Conservation (phyloP, 2,329 filamentous ascomycete genomes). For the Uncinocarpus reesii region DNA sequence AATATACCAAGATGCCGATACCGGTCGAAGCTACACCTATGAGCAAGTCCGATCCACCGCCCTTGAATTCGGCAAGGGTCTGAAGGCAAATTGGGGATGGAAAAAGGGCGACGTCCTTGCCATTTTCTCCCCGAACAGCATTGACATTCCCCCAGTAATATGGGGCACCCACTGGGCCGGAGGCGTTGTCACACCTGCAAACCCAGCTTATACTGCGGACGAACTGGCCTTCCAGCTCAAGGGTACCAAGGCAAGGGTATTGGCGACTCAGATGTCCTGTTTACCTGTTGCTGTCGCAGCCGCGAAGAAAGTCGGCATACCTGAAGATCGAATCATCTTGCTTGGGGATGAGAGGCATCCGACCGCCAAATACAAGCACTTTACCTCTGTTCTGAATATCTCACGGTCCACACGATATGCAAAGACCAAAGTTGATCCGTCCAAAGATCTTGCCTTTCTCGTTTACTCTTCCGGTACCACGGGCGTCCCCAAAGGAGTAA, state of each 20-base stretch:
- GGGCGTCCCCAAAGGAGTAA: conserved; percentile 81
- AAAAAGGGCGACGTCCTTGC: conserved; percentile 72
- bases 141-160: conserved; percentile 68
- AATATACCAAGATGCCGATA: conserved; percentile 66
- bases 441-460: conserved; percentile 68
- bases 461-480: conserved; percentile 88
- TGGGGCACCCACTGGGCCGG: conserved; percentile 78
- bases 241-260: conserved; percentile 61
- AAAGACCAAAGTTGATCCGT: conserved; percentile 53
- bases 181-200: conserved; percentile 71
- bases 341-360: conserved; percentile 53
- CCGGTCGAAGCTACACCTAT: conserved; percentile 60
- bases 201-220: conserved; percentile 72
- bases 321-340: conserved; percentile 61
- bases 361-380: conserved; percentile 43
- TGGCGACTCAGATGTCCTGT: conserved; percentile 62
- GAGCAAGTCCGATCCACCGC: conserved; percentile 55
- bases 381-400: conserved; percentile 57
- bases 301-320: conserved; percentile 58
- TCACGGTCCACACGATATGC: conserved; percentile 50
- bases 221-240: conserved; percentile 78
- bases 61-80: conserved; percentile 66
- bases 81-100: conserved; percentile 67
- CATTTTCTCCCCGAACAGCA: conserved; percentile 73
- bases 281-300: conserved; percentile 57